These are phyloP conservation scores for Pascua guehoae DNA, from an alignment of 1,284 basidiomycete species.

Conservation along the genomic window DNA sequence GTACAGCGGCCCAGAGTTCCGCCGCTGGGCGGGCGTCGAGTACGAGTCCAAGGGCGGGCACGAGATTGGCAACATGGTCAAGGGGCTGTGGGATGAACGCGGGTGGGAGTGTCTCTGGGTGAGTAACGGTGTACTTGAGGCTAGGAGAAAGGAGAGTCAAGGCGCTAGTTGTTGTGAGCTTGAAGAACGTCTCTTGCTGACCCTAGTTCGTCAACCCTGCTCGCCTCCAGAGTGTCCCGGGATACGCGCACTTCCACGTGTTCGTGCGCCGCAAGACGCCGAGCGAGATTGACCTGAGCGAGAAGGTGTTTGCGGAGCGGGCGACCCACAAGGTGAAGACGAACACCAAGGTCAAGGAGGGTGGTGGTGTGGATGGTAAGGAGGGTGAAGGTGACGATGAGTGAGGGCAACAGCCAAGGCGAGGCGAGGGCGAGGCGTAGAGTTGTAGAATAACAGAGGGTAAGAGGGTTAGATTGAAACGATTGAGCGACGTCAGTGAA, in stretches of 20 bases:
- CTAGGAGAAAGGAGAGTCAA: too few species aligned
- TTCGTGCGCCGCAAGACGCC: slow-evolving; percentile 46
- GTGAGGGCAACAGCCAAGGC: too few species aligned
- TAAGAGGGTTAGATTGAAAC: too few species aligned
- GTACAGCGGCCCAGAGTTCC: slow-evolving; percentile 26
- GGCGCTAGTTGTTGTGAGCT: too few species aligned
- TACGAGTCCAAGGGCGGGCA: slow-evolving; percentile 33
- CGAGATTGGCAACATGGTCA: slow-evolving; percentile 45
- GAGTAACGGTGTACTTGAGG: slow-evolving; percentile 9
- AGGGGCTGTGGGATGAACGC: slow-evolving; percentile 41
- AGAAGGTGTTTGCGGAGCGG: not conserved
- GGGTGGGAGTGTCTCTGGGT: slow-evolving; percentile 48
- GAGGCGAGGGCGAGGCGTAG: too few species aligned
- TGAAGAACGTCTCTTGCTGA: not conserved
- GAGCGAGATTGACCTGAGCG: slow-evolving; percentile 37
- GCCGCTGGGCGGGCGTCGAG: slow-evolving; percentile 35
- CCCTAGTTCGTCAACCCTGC: slow-evolving; percentile 33
- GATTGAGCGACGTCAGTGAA: too few species aligned
- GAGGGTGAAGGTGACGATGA: too few species aligned
- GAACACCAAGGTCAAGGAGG: too few species aligned
- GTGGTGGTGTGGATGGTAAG: too few species aligned
- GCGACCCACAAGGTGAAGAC: not conserved
- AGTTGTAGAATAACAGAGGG: too few species aligned
- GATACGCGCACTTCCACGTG: slow-evolving; percentile 47
- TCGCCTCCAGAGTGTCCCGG: slow-evolving; percentile 43